Base-by-base conservation (phyloP, 805 yeast genomes). In the Scheffersomyces ergatensis region DNA sequence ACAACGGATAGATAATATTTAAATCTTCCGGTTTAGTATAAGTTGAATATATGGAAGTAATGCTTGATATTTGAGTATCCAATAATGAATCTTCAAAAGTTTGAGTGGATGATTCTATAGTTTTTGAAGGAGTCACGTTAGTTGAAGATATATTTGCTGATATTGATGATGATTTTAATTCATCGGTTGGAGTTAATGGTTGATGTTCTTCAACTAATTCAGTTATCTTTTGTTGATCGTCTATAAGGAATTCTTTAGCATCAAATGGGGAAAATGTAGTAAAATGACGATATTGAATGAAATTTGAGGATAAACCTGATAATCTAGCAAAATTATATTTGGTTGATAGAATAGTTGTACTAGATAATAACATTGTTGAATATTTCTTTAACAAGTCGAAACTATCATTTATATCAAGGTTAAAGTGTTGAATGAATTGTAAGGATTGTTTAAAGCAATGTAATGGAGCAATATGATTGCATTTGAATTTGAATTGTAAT, bases 1-100 rank as follows among this genome's bases (percentile, higher is more conserved):
- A 70, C 15, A 70, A 45, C 1, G 76, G 76, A 44, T 59, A 67
- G 6, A 70, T 60, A 23, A 62, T 39, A 41, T 70, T 55, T 23
- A 62, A 50, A 14, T 64, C 60, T n/a, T 51, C 51, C 5, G 58
- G 45, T 12, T 41, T 30, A 2, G 37, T 21, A 39, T 49, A 46
- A 17, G 44, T 47, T 17, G 46, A 33, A 38, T 46, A 59, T 3
- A 46, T 49, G 4, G 46, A 39, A 5, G 42, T 31, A 12, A 64
- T 64, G n/a, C 39, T 41, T 9, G 41, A 29, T 13, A 49, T 24
- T 36, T 61, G 66, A 5, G 55, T 47, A 2, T 43, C 25, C 12
- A 54, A 43, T 29, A 29, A 15, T 4, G 32, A 29, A 14, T 29
- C 18, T 29, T 29, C 32, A 29, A 29, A 29, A 14, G 18, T 14